Percentiles rank a stretch among this genome's conserved stretches.
Evolutionary conservation across 163 green algal genomes (phyloP).

Genomic region (Prototheca wickerhamii): DNA sequence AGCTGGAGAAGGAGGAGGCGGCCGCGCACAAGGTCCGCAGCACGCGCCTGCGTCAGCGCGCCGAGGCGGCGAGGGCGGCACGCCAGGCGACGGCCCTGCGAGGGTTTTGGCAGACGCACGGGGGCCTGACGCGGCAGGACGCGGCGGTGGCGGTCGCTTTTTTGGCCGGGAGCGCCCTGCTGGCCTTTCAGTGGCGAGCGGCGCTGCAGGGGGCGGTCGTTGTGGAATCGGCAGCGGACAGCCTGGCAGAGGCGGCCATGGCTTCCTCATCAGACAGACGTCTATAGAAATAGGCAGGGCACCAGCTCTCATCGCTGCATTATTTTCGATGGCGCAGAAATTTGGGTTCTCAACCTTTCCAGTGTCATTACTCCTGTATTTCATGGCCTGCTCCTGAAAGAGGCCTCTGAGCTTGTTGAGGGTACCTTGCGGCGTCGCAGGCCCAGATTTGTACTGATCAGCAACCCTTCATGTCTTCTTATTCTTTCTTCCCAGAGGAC

Average conservation of each 20-base stretch:
- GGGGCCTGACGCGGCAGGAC: constrained; percentile 17
- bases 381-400: no score
- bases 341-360: no score
- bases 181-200: constrained; percentile 5
- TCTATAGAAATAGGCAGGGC: neutral
- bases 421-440: no score
- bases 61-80: constrained; percentile 17
- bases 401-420: no score
- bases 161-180: neutral
- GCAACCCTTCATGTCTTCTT: no score
- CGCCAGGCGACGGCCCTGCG: constrained; percentile 27
- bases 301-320: neutral
- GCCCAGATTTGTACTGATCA: no score
- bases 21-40: constrained; percentile 10
- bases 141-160: constrained; percentile 7
- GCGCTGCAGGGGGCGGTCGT: neutral
- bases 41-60: constrained; percentile 12
- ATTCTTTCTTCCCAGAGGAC: no score
- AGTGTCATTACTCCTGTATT: no score
- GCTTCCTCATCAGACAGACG: neutral
- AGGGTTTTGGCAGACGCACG: constrained; percentile 33
- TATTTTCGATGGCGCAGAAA: no score
- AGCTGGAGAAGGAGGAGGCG: constrained; percentile 27
- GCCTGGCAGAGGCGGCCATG: neutral
- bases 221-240: neutral